These are phyloP conservation scores for Penicillium maclennaniae DNA, from an alignment of 495 filamentous ascomycete species.

Conservation along the genomic window DNA sequence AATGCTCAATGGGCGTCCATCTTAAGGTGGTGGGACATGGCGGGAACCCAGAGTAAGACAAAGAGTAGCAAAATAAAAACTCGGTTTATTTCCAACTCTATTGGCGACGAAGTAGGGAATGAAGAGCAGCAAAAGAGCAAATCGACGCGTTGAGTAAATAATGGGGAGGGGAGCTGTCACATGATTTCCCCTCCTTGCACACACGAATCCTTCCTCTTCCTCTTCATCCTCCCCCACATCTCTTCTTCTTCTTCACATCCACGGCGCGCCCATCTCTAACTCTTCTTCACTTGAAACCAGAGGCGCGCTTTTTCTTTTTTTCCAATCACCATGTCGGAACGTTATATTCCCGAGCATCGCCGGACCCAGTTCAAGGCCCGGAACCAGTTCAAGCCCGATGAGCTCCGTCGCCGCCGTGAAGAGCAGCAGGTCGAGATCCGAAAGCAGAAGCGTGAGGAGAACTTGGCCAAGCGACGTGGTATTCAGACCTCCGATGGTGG, in stretches of 20 bases:
- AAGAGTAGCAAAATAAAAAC: not conserved
- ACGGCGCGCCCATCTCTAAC: slow-evolving; percentile 35
- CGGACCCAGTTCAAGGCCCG: slow-evolving; percentile 99
- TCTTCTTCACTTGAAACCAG: slow-evolving; percentile 17
- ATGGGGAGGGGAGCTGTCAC: slow-evolving; percentile 14
- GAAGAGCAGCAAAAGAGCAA: not conserved
- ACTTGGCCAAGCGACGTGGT: slow-evolving; percentile 94
- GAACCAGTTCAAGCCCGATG: slow-evolving; percentile 96
- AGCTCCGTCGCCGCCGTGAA: slow-evolving; percentile 96
- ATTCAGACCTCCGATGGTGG: slow-evolving; percentile 71
- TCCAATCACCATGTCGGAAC: slow-evolving; percentile 80
- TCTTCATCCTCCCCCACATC: slow-evolving; percentile 26
- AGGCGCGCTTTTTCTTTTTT: slow-evolving; percentile 34
- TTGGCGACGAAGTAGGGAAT: not conserved
- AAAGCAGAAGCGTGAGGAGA: slow-evolving; percentile 97
- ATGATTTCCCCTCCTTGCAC: slow-evolving; percentile 27
- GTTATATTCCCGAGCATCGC: slow-evolving; percentile 98
- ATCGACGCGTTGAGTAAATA: slow-evolving; percentile 9
- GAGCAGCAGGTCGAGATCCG: slow-evolving; percentile 99
- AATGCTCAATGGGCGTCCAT: slow-evolving; percentile 6
- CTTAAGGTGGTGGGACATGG: not conserved
- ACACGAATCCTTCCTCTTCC: slow-evolving; percentile 33
- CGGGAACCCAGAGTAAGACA: not conserved
- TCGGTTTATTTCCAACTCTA: not conserved
- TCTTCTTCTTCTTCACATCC: slow-evolving; percentile 18